A percentile compares a stretch with the other conserved stretches of the same genome.
Conservation (phyloP, 371 early-diverging fungal genomes). For the Haplosporangium sp. region DNA sequence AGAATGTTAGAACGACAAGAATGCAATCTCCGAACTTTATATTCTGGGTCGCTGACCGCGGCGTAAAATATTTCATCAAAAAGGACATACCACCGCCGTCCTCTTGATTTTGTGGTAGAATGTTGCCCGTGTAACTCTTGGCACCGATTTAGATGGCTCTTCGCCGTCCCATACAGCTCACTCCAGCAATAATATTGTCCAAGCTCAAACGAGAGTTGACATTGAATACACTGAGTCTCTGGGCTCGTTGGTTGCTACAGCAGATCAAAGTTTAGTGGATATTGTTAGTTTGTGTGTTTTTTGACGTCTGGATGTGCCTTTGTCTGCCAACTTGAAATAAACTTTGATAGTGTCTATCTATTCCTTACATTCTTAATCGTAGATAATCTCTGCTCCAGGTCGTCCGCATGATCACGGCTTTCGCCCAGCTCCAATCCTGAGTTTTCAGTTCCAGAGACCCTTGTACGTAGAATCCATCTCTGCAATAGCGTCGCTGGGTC, state of each 20-base stretch:
- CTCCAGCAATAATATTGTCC: conserved; percentile 50
- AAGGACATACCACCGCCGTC: conserved; percentile 7
- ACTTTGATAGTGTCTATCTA: neutral
- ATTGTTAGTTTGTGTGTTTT: too few species aligned
- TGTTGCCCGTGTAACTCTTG: conserved; percentile 14
- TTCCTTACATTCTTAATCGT: conserved; percentile 14
- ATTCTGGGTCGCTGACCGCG: too few species aligned
- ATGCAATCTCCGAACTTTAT: too few species aligned
- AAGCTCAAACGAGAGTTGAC: conserved; percentile 35
- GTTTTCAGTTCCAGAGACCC: conserved; percentile 25
- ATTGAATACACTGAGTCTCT: conserved; percentile 12
- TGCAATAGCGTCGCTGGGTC: conserved; percentile 50
- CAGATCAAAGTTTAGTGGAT: too few species aligned
- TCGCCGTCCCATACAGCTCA: conserved; percentile 22
- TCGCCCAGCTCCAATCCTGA: conserved; percentile 49
- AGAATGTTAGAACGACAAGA: too few species aligned
- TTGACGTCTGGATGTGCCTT: too few species aligned
- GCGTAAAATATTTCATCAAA: neutral
- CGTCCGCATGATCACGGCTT: conserved; percentile 19
- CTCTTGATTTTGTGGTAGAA: neutral
- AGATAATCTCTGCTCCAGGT: conserved; percentile 21
- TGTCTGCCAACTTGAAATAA: too few species aligned
- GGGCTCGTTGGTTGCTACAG: conserved; percentile 4
- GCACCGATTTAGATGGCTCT: conserved; percentile 18
- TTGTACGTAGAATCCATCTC: conserved; percentile 45